Evolutionary conservation across 257 asterid genomes (phyloP), one percentile per base, ranked within the genome.

Genomic region (Solanum etuberosum): DNA sequence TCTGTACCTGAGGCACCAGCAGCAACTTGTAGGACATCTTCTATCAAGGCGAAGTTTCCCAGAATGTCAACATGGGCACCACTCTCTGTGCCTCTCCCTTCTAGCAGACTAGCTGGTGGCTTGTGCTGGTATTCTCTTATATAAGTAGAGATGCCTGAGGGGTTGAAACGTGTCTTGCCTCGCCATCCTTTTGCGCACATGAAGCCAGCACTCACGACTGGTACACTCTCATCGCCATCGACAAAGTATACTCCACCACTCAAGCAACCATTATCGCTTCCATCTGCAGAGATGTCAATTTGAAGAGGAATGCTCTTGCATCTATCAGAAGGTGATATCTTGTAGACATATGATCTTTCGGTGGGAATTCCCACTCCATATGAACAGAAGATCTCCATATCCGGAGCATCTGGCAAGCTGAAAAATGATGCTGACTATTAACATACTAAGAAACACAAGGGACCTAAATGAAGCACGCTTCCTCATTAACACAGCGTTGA

Each of bases 181-280:
- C 94, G 82, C 98, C 99, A 97, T 7, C 96, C 97, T 88, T 94
- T 94, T 54, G 97, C 94, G n/a, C 97, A 93, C 99, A 96, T 95
- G 93, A 91, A 96, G 9, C 98, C 98, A 2, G 98, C 95, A 6
- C 99, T 94, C 63, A 95, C 14, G 25, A 92, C 92, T 0, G 98
- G 96, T 20, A 95, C 94, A 3, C 92, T 92, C 67, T 93, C 98
- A 32, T 97, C 99, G 1, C 99, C 99, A 21, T 95, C 99, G 2
- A 89, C 94, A 61, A 92, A 93, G 88, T 93, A 88, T 5, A 95
- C 97, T 48, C 99, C 99, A 2, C 96, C 95, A 88, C 89, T 94
- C 86, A 97, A 86, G 94, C 99, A 97, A 61, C 93, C 91, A 42
- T 88, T 92, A 57, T 86, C 71, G 74, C 92, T 85, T 85, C 95